Conservation (phyloP, 371 early-diverging fungal species). For the Rhizopus microsporus region DNA sequence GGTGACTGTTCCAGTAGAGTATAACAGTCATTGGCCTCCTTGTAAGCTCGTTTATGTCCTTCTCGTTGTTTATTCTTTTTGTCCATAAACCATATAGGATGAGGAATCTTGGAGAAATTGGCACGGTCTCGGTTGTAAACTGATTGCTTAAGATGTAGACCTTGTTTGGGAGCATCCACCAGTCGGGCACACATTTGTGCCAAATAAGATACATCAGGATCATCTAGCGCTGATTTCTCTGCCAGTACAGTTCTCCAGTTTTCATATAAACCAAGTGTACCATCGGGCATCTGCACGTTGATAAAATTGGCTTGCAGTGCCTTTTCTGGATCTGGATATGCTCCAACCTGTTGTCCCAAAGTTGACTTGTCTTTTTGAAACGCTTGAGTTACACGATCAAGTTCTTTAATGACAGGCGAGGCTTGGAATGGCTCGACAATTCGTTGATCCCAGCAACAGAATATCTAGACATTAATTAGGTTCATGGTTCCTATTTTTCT, state of each 20-base stretch:
- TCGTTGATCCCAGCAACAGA: slow-evolving; percentile 55
- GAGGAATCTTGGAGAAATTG: slow-evolving; percentile 18
- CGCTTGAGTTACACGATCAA: slow-evolving; percentile 22
- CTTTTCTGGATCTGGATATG: slow-evolving; percentile 9
- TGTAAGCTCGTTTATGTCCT: slow-evolving; percentile 18
- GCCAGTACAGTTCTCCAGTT: slow-evolving; percentile 45
- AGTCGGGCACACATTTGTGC: slow-evolving; percentile 50
- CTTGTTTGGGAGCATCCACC: slow-evolving; percentile 54
- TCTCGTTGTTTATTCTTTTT: slow-evolving; percentile 35
- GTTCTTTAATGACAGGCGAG: slow-evolving; percentile 20
- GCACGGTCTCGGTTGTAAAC: slow-evolving; percentile 21
- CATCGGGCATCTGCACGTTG: slow-evolving; percentile 33
- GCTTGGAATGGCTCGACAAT: slow-evolving; percentile 36
- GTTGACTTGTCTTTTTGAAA: slow-evolving; percentile 35
- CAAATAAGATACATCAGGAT: slow-evolving; percentile 41
- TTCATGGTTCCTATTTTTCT: neutral
- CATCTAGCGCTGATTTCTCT: slow-evolving; percentile 32
- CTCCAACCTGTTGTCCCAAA: slow-evolving; percentile 17
- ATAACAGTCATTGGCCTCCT: slow-evolving; percentile 24
- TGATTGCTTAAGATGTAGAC: slow-evolving; percentile 28
- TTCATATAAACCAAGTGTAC: slow-evolving; percentile 40
- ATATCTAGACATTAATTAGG: slow-evolving; percentile 31
- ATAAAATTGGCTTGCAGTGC: slow-evolving; percentile 35
- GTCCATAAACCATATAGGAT: slow-evolving; percentile 48
- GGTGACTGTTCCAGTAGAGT: slow-evolving; percentile 12